Percentiles rank a stretch among this genome's conserved stretches.
phyloP scores from a whole-genome alignment of 176 grass and related monocot species.

The maize (Zea mays) region DNA sequence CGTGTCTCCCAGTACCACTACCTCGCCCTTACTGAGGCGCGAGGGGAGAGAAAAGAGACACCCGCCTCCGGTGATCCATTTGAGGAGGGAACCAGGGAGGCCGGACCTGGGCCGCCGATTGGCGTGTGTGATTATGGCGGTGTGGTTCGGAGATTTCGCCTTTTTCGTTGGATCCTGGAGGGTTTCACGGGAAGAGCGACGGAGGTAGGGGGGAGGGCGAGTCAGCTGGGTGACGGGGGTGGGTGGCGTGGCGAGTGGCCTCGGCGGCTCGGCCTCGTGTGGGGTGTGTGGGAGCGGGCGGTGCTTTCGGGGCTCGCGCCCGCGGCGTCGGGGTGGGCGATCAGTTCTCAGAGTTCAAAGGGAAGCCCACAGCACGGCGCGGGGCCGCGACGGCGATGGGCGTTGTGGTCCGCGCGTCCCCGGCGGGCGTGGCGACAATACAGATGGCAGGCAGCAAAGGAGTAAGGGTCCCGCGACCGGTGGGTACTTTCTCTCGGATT shows the following conservation, averaged over 20 bases:
- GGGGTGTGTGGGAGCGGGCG: slow-evolving; percentile 31
- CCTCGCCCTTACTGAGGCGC: neutral
- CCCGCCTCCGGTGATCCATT: slow-evolving; percentile 33
- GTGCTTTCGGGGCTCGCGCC: slow-evolving; percentile 48
- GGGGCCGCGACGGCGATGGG: neutral
- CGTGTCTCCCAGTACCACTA: neutral
- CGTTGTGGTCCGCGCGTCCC: neutral
- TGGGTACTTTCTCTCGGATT: too few species aligned
- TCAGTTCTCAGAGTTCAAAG: neutral
- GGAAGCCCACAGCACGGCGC: too few species aligned
- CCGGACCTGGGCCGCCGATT: neutral
- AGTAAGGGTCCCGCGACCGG: too few species aligned
- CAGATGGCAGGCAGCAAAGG: too few species aligned
- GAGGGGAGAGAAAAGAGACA: neutral
- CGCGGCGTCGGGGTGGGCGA: slow-evolving; percentile 30
- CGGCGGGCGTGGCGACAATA: neutral
- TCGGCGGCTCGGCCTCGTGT: slow-evolving; percentile 36
- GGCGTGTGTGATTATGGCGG: slow-evolving; percentile 43
- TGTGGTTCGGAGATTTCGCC: slow-evolving; percentile 47
- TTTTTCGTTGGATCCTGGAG: slow-evolving; percentile 48
- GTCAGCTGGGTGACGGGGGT: slow-evolving; percentile 1
- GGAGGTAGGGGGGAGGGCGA: neutral
- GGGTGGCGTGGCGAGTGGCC: slow-evolving; percentile 8
- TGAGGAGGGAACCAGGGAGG: neutral
- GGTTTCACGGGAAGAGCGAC: slow-evolving; percentile 47